Conservation (phyloP, 345 rosid species). For the Eucalyptus guilfoylei region DNA sequence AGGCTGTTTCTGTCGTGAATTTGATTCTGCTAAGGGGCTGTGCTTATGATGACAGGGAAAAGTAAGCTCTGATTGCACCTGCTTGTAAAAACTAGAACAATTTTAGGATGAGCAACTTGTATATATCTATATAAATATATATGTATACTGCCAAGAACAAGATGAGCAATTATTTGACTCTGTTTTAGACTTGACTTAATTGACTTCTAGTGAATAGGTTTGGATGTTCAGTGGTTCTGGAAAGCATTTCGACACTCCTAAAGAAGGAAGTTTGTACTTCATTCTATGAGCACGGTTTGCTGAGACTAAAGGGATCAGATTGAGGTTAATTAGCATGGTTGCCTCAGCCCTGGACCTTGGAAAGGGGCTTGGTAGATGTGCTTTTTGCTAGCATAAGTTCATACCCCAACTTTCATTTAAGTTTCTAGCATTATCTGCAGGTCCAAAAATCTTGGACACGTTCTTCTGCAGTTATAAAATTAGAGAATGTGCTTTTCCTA, state of each 20-base stretch:
- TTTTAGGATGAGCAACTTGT: not conserved
- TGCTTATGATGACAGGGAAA: constrained; percentile 49
- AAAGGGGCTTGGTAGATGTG: not conserved
- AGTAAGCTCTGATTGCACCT: constrained; percentile 22
- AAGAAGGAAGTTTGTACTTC: constrained; percentile 10
- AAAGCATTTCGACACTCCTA: constrained; percentile 38
- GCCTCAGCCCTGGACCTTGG: not conserved
- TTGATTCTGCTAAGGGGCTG: constrained; percentile 41
- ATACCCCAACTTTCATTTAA: not conserved
- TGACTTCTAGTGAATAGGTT: constrained; percentile 26
- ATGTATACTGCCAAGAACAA: not conserved
- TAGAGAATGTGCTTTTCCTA: constrained; percentile 10
- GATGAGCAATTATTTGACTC: not conserved
- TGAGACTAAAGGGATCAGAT: not conserved
- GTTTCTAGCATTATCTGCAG: constrained; percentile 18
- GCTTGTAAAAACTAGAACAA: not conserved
- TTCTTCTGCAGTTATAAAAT: constrained; percentile 35
- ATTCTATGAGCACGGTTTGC: not conserved
- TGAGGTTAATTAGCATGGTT: not conserved
- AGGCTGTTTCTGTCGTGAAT: constrained; percentile 70
- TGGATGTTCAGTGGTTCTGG: constrained; percentile 31
- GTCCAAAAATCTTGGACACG: constrained; percentile 41
- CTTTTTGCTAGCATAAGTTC: not conserved
- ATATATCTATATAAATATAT: not conserved
- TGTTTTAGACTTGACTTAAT: not conserved